Base-by-base conservation (phyloP, 139 green algal species). In the Monoraphidium neglectum region DNA sequence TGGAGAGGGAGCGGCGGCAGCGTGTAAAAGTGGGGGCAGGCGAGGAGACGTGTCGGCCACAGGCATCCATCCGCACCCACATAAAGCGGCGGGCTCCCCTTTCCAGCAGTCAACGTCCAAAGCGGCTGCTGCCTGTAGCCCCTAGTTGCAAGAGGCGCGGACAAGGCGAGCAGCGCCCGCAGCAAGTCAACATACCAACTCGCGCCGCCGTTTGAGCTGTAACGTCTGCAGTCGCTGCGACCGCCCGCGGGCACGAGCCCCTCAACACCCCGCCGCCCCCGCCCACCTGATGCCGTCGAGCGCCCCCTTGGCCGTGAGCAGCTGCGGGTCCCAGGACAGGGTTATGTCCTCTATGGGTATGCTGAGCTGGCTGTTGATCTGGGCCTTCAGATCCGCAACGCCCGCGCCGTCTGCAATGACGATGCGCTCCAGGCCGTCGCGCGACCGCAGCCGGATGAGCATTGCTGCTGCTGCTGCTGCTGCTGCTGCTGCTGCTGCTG, bases 371-470 rank as follows among this genome's bases (percentile, higher is more conserved):
- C 79, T 53, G 40, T 84, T 63, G 56, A 97, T 91, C 28, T 83
- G 80, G 24, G 78, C 37, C 53, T 87, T 83, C 10, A 97, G 80
- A 10, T 76, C 76, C 0, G 46, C 68, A 28, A 96, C 66, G 0
- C 75, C 93, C 47, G 80, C 83, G 0, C 6, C 53, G 62, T 93
- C 85, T 16, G 77, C 33, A 30, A 90, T 84, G 71, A 88, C 81
- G 3, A 97, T 81, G 13, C 93, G 84, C 78, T 97, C 93, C 62
- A 97, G 73, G 21, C 93, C 93, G 83, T 97, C 93, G 36, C 92
- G 80, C 1, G 89, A 94, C 1, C 91, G 76, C 37, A 95, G 68
- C 43, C 91, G 74, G 1, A 95, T 70, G 38, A 95, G 81, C 91
- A 95, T 95, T 10, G 61, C 61, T 16, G 54, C 54, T 33, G 54